Evolutionary conservation across 352 stramenopile species (phyloP).

Genomic region (Pythium volutum): DNA sequence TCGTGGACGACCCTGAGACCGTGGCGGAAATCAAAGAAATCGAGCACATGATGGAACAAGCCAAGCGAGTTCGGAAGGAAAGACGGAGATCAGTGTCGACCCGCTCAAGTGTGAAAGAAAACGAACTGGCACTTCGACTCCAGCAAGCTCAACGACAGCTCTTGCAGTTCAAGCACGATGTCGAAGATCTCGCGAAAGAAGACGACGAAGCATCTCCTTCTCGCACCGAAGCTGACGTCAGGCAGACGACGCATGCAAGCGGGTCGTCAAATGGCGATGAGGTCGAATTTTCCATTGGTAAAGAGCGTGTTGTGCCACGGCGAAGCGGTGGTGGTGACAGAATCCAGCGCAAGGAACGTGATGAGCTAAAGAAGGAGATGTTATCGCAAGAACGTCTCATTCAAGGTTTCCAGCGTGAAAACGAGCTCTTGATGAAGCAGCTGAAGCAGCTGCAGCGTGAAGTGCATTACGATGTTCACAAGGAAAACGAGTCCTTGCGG

Average conservation of each 20-base stretch:
- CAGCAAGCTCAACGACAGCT: constrained; percentile 75
- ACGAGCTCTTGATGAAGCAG: constrained; percentile 79
- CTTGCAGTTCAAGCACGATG: constrained; percentile 58
- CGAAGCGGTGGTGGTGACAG: neutral
- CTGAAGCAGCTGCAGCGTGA: constrained; percentile 62
- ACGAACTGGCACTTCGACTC: constrained; percentile 53
- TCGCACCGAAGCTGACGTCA: neutral
- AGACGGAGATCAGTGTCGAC: constrained; percentile 26
- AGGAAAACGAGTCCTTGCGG: constrained; percentile 69
- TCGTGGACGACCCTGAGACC: constrained; percentile 32
- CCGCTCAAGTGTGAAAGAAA: constrained; percentile 53
- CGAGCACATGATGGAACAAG: constrained; percentile 48
- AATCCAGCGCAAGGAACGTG: neutral
- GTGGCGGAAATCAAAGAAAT: constrained; percentile 43
- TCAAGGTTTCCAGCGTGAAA: constrained; percentile 77
- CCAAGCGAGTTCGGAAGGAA: constrained; percentile 30
- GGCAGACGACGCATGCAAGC: neutral
- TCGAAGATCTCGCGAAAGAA: constrained; percentile 33
- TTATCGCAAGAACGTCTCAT: constrained; percentile 71
- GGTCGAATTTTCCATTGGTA: neutral
- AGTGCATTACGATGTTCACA: constrained; percentile 63
- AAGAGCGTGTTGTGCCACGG: neutral
- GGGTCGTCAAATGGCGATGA: neutral
- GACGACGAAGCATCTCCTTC: neutral
- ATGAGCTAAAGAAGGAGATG: constrained; percentile 19